These are phyloP conservation scores for Epichloe aotearoae DNA, from an alignment of 2,329 filamentous ascomycete genomes.

Conservation along the genomic window DNA sequence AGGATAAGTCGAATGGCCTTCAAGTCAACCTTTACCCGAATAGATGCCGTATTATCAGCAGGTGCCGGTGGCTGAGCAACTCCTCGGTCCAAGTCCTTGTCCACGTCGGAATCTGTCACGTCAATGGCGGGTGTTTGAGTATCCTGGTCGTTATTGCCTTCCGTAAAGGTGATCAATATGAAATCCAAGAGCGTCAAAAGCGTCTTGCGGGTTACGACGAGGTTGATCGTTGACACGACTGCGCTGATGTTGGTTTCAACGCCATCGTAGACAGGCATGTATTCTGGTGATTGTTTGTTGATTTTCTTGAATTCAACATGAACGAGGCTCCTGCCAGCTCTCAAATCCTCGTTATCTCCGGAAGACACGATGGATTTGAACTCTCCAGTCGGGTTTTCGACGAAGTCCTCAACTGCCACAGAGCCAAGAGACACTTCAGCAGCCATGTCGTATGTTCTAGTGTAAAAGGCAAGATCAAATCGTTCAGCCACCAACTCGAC, in stretches of 20 bases:
- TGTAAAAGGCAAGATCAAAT: conserved; percentile 78
- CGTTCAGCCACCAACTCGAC: conserved; percentile 85
- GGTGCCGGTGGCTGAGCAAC: conserved; percentile 21
- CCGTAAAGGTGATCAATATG: conserved; percentile 79
- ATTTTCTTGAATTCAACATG: conserved; percentile 82
- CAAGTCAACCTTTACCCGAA: conserved; percentile 84
- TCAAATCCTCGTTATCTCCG: conserved; percentile 55
- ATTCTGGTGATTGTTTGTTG: conserved; percentile 83
- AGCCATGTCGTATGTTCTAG: conserved; percentile 82
- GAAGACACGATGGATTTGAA: conserved; percentile 98
- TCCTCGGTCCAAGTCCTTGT: conserved; percentile 22
- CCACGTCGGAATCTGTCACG: conserved; percentile 18
- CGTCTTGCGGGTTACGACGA: conserved; percentile 88
- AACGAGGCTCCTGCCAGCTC: conserved; percentile 69
- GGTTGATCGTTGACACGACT: conserved; percentile 85
- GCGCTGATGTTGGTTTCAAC: conserved; percentile 89
- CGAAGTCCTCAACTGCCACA: conserved; percentile 84
- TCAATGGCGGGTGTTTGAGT: conserved; percentile 16
- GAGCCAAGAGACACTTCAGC: conserved; percentile 82
- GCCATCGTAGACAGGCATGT: conserved; percentile 80
- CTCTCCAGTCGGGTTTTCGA: conserved; percentile 74
- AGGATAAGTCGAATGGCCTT: conserved; percentile 89
- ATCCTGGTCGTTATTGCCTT: conserved; percentile 34
- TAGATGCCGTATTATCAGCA: conserved; percentile 47
- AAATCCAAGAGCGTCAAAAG: conserved; percentile 89